phyloP scores from a whole-genome alignment of 306 rosid genomes.

The Benincasa hispida region DNA sequence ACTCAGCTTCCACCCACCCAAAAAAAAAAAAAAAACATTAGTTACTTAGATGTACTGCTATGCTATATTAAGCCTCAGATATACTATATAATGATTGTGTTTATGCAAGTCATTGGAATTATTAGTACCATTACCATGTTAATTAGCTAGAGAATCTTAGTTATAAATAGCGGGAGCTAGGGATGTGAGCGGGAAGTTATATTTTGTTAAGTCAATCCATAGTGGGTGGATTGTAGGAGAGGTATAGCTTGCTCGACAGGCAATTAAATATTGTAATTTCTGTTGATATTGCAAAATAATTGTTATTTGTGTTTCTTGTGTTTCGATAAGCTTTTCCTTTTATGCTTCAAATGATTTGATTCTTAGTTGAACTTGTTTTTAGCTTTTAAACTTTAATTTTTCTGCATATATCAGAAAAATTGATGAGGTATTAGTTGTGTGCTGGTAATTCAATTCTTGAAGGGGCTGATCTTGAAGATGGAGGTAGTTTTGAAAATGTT shows the following conservation, averaged over 20 bases:
- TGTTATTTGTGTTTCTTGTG: too few species aligned
- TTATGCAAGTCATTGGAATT: neutral
- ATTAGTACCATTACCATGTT: neutral
- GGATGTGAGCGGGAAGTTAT: too few species aligned
- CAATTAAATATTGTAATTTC: too few species aligned
- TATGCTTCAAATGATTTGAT: neutral
- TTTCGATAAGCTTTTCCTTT: neutral
- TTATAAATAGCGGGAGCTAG: too few species aligned
- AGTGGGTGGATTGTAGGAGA: too few species aligned
- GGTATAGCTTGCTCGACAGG: too few species aligned
- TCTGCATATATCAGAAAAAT: constrained; percentile 8
- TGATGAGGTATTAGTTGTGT: constrained; percentile 15
- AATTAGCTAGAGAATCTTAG: too few species aligned
- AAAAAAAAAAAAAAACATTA: too few species aligned
- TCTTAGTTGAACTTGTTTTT: neutral
- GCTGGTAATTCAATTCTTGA: constrained; percentile 24
- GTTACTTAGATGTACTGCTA: neutral
- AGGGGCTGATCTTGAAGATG: constrained; percentile 33
- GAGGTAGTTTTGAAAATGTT: constrained; percentile 36
- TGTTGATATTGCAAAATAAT: too few species aligned
- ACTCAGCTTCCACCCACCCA: too few species aligned
- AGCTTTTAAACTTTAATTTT: neutral
- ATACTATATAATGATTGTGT: neutral
- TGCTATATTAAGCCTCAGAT: neutral
- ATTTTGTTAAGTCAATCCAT: too few species aligned